Conservation (phyloP, 805 yeast genomes). For the Sugiyamaella smithiae region DNA sequence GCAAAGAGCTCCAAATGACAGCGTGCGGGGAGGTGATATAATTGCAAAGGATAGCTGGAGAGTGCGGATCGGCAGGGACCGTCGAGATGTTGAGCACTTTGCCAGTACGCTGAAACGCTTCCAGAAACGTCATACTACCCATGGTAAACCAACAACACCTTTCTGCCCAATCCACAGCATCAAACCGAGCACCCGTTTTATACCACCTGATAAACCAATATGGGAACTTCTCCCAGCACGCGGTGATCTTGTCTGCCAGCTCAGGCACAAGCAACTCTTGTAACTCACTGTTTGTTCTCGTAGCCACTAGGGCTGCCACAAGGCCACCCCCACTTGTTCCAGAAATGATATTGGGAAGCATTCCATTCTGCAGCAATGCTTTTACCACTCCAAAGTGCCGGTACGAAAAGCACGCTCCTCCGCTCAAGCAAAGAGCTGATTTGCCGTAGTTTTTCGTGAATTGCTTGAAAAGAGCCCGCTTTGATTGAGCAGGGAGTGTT, state of each 20-base stretch:
- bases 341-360: slow-evolving; percentile 63
- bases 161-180: slow-evolving; percentile 69
- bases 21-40: slow-evolving; percentile 76
- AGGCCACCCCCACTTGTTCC: slow-evolving; percentile 85
- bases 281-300: slow-evolving; percentile 67
- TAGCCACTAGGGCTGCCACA: slow-evolving; percentile 68
- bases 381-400: slow-evolving; percentile 74
- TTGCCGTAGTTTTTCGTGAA: slow-evolving; percentile 65
- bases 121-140: slow-evolving; percentile 71
- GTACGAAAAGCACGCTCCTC: slow-evolving; percentile 78
- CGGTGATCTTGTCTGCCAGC: slow-evolving; percentile 60
- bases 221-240: slow-evolving; percentile 61
- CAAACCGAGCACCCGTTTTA: slow-evolving; percentile 76
- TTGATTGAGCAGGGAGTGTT: slow-evolving; percentile 35
- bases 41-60: slow-evolving; percentile 76
- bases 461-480: slow-evolving; percentile 53
- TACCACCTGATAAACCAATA: slow-evolving; percentile 64
- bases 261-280: slow-evolving; percentile 54
- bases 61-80: slow-evolving; percentile 77
- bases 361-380: slow-evolving; percentile 64
- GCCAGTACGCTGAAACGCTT: slow-evolving; percentile 67
- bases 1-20: slow-evolving; percentile 72
- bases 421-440: slow-evolving; percentile 68
- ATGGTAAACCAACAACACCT: slow-evolving; percentile 66
- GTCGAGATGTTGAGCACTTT: slow-evolving; percentile 69